phyloP scores from a whole-genome alignment of 768 basidiomycete genomes.

The Suillus spraguei region DNA sequence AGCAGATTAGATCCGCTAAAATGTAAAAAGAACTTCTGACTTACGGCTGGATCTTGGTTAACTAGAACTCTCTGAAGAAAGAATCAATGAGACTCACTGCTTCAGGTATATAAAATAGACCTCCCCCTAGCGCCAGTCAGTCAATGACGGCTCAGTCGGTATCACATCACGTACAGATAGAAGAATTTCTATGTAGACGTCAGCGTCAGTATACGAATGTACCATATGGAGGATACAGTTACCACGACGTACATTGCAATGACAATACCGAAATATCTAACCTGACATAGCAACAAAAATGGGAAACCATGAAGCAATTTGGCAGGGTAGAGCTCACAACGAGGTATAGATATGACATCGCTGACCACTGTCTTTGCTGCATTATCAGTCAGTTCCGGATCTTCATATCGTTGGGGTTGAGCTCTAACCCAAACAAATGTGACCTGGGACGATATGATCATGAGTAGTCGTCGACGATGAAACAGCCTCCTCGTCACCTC shows the following conservation, averaged over 20 bases:
- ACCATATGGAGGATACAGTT: neutral
- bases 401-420: neutral
- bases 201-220: neutral
- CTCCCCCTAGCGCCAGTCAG: neutral
- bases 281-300: neutral
- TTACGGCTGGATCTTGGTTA: neutral
- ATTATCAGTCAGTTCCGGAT: neutral
- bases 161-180: neutral
- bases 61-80: neutral
- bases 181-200: neutral
- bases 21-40: neutral
- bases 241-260: neutral
- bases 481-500: neutral
- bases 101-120: neutral
- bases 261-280: neutral
- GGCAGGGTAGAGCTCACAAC: neutral
- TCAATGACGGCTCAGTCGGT: neutral
- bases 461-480: neutral
- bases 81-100: neutral
- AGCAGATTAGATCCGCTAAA: neutral
- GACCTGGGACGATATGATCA: neutral
- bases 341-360: neutral
- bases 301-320: neutral
- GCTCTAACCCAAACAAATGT: neutral
- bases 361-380: neutral